Conservation (phyloP, 257 asterid genomes). For the Henckelia pumila region DNA sequence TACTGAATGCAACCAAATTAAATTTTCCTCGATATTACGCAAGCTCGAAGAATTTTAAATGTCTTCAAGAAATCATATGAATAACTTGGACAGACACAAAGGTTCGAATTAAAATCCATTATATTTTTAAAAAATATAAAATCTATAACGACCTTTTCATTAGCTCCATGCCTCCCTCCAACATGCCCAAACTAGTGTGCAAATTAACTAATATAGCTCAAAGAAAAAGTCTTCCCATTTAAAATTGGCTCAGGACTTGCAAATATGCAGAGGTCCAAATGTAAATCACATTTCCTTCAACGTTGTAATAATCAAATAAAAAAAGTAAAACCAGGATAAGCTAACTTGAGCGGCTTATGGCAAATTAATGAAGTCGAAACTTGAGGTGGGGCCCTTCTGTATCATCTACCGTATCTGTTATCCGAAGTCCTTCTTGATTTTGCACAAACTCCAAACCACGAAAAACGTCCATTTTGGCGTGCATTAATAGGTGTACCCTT, state of each 20-base stretch:
- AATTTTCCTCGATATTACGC: no score
- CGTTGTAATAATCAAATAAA: background rate
- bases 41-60: no score
- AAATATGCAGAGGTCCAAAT: conserved; percentile 24
- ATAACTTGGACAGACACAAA: no score
- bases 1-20: no score
- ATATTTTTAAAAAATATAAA: no score
- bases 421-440: conserved; percentile 39
- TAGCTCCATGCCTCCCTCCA: no score
- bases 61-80: no score
- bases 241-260: conserved; percentile 24
- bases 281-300: conserved; percentile 23
- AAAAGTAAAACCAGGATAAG: conserved; percentile 13
- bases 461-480: conserved; percentile 48
- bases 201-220: background rate
- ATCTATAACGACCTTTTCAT: no score
- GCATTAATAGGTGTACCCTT: conserved; percentile 27
- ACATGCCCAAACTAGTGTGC: no score
- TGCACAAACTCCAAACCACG: conserved; percentile 76
- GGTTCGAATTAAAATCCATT: no score
- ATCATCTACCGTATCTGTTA: conserved; percentile 44
- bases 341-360: background rate
- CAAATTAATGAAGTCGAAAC: background rate
- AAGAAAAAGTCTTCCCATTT: background rate
- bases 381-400: conserved; percentile 1